Percentiles rank a stretch among this genome's conserved stretches.
Conservation (phyloP, 768 basidiomycete species). For the Rhodotorula toruloides region DNA sequence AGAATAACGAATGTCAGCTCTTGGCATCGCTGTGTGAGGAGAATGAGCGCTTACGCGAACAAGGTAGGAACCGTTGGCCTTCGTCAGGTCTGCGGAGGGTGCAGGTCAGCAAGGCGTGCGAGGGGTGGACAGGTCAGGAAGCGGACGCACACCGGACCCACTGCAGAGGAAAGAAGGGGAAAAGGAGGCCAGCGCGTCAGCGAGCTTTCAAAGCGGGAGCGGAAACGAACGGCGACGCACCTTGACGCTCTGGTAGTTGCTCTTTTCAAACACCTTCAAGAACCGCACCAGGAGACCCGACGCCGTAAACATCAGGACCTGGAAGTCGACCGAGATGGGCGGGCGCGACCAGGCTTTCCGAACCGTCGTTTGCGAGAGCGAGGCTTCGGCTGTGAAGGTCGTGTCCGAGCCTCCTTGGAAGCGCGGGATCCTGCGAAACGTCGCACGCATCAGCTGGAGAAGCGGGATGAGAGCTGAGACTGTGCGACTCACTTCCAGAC, state of each 20-base stretch:
- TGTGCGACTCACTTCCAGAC: constrained; percentile 82
- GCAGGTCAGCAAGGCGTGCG: neutral
- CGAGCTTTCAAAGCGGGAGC: no score
- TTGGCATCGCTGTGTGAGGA: neutral
- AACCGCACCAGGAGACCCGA: constrained; percentile 94
- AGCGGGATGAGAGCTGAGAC: neutral
- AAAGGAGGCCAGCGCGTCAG: neutral
- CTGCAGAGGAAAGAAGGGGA: neutral
- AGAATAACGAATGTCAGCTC: no score
- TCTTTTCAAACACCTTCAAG: constrained; percentile 96
- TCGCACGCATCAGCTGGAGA: no score
- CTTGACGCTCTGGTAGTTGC: constrained; percentile 63
- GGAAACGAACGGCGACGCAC: neutral
- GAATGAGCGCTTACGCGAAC: constrained; percentile 4
- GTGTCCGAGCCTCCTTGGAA: constrained; percentile 89
- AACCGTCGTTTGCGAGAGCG: constrained; percentile 77
- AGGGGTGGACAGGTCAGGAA: neutral
- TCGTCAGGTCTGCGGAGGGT: constrained; percentile 16
- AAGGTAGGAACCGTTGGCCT: constrained; percentile 28
- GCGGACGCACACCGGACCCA: constrained; percentile 26
- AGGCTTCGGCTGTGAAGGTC: constrained; percentile 74
- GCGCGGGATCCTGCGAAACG: constrained; percentile 65
- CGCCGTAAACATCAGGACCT: constrained; percentile 97
- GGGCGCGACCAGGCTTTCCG: constrained; percentile 97
- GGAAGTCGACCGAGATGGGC: constrained; percentile 96